These are phyloP conservation scores for Aureobasidium sp. DNA, from an alignment of 2,329 filamentous ascomycete genomes.

Conservation along the genomic window DNA sequence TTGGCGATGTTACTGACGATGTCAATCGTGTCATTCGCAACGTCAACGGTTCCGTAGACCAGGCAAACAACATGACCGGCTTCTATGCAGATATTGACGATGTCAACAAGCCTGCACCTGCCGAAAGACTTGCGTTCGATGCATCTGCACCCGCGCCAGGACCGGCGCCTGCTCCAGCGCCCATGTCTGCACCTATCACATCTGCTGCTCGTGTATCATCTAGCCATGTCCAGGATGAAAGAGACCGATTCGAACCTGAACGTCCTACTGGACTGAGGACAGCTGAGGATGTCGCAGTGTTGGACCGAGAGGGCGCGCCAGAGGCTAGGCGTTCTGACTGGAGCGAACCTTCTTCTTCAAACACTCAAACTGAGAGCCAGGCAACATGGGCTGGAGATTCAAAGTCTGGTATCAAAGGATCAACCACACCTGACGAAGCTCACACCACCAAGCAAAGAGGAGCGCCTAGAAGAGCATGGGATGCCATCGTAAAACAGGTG, in stretches of 20 bases:
- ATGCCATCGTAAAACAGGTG: conserved; percentile 18
- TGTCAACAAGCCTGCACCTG: background rate
- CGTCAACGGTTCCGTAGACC: conserved; percentile 16
- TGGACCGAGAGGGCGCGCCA: background rate
- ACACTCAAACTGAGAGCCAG: background rate
- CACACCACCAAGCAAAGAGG: background rate
- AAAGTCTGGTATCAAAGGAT: background rate
- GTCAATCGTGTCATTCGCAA: conserved; percentile 36
- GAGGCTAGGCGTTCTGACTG: background rate
- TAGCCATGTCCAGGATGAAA: background rate
- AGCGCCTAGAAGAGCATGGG: conserved; percentile 12
- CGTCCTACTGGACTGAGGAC: background rate
- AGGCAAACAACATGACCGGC: conserved; percentile 13
- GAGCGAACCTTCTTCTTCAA: background rate
- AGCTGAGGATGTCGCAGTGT: background rate
- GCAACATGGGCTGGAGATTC: background rate
- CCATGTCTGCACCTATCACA: background rate
- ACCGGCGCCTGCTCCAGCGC: background rate
- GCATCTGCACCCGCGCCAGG: background rate
- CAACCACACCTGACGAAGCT: background rate
- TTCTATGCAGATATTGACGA: conserved; percentile 9
- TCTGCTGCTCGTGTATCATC: background rate
- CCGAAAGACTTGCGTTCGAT: conserved; percentile 4
- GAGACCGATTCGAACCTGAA: background rate
- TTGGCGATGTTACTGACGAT: conserved; percentile 25